Evolutionary conservation across 1,284 basidiomycete genomes (phyloP).

Genomic region (Malassezia caprae): DNA sequence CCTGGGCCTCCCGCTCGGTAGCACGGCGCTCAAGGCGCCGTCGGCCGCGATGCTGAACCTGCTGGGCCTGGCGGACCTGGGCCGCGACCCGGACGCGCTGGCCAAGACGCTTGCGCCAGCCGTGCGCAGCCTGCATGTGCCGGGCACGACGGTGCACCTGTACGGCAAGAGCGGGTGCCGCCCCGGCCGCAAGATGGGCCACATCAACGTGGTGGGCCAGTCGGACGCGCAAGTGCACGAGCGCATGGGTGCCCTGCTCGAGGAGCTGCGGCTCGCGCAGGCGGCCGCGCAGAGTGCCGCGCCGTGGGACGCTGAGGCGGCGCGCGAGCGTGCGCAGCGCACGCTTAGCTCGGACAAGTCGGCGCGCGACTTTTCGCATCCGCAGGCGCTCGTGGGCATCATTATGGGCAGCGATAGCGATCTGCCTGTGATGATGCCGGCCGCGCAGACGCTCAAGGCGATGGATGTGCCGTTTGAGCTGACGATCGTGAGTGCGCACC

Average conservation of each 20-base stretch:
- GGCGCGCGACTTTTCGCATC: constrained; percentile 50
- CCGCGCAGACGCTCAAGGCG: constrained; percentile 69
- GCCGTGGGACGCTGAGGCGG: constrained; percentile 51
- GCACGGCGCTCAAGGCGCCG: constrained; percentile 75
- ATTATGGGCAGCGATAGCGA: constrained; percentile 99
- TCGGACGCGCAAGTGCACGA: constrained; percentile 66
- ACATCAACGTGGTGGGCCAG: constrained; percentile 78
- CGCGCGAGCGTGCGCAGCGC: constrained; percentile 49
- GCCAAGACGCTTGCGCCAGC: constrained; percentile 42
- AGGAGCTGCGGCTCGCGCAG: constrained; percentile 37
- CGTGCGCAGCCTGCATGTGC: constrained; percentile 51
- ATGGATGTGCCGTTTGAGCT: constrained; percentile 84
- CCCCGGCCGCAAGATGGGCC: constrained; percentile 93
- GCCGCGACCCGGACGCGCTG: constrained; percentile 36
- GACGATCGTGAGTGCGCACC: constrained; percentile 89
- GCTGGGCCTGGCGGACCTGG: constrained; percentile 52
- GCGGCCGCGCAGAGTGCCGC: constrained; percentile 49
- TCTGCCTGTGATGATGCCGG: constrained; percentile 79
- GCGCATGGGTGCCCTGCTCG: constrained; percentile 47
- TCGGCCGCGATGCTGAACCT: constrained; percentile 90
- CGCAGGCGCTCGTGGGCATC: constrained; percentile 73
- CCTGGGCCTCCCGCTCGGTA: constrained; percentile 77
- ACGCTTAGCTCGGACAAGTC: constrained; percentile 47
- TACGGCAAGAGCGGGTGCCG: constrained; percentile 87
- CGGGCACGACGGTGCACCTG: constrained; percentile 74